These are phyloP conservation scores for Pseudocercospora ulei DNA, from an alignment of 2,329 filamentous ascomycete genomes.

Conservation along the genomic window DNA sequence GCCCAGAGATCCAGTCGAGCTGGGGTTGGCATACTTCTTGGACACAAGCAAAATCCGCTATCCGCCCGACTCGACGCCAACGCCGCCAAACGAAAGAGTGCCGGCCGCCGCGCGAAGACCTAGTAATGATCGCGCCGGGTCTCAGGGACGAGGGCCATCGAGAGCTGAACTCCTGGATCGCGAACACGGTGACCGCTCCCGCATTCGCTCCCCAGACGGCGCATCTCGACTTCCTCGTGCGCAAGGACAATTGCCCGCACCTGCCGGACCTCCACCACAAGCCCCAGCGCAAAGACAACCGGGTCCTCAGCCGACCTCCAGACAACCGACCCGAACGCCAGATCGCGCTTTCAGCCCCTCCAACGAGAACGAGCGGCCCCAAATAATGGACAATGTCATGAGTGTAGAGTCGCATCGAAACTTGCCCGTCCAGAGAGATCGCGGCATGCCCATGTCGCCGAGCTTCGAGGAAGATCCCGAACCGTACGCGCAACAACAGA, in stretches of 20 bases:
- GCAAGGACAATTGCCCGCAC: slow-evolving; percentile 46
- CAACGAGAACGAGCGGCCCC: slow-evolving; percentile 26
- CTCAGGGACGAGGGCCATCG: slow-evolving; percentile 18
- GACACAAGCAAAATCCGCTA: slow-evolving; percentile 96
- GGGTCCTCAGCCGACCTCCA: slow-evolving; percentile 20
- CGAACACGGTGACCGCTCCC: slow-evolving; percentile 20
- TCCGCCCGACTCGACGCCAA: slow-evolving; percentile 51
- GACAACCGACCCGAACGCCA: slow-evolving; percentile 28
- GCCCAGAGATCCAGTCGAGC: slow-evolving; percentile 66
- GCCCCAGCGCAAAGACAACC: slow-evolving; percentile 50
- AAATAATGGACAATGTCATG: slow-evolving; percentile 23
- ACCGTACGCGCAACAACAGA: slow-evolving; percentile 15
- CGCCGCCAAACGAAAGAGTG: slow-evolving; percentile 31
- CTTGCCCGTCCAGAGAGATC: slow-evolving; percentile 15
- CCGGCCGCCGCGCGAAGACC: slow-evolving; percentile 28
- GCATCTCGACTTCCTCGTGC: slow-evolving; percentile 35
- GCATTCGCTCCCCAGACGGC: slow-evolving; percentile 23
- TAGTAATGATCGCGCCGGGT: slow-evolving; percentile 29
- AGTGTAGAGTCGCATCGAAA: slow-evolving; percentile 13
- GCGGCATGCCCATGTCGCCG: slow-evolving; percentile 20
- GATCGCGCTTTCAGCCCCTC: slow-evolving; percentile 30
- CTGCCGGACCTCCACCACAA: slow-evolving; percentile 55
- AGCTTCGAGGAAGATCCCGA: slow-evolving; percentile 16
- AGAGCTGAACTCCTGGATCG: slow-evolving; percentile 27
- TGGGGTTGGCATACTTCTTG: slow-evolving; percentile 80